These are phyloP conservation scores for Leishmania major DNA, from an alignment of 208 protist species.

Conservation along the genomic window DNA sequence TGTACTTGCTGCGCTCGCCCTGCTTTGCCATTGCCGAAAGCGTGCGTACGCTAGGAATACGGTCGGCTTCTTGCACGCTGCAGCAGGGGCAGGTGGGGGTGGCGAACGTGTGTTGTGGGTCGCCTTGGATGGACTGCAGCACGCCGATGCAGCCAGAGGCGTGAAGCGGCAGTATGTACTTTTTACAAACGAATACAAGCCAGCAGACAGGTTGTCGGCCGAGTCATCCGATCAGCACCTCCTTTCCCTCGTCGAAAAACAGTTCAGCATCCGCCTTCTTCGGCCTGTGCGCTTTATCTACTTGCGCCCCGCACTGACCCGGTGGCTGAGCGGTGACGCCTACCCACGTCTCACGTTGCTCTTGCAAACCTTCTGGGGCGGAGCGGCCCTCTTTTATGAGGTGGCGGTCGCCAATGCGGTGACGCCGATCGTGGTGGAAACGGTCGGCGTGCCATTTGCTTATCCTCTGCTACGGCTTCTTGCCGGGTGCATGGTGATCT, in stretches of 20 bases:
- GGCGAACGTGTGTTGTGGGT: slow-evolving; percentile 97
- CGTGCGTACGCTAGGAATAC: slow-evolving; percentile 34
- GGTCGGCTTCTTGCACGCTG: slow-evolving; percentile 93
- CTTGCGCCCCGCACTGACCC: slow-evolving; percentile 44
- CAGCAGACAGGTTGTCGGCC: not conserved
- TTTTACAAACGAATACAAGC: slow-evolving; percentile 46
- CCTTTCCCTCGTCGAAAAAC: slow-evolving; percentile 39
- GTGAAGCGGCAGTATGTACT: slow-evolving; percentile 66
- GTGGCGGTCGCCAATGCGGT: slow-evolving; percentile 70
- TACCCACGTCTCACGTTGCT: slow-evolving; percentile 94
- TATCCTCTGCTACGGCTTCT: slow-evolving; percentile 93
- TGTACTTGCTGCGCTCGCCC: slow-evolving; percentile 11
- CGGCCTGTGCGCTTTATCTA: slow-evolving; percentile 72
- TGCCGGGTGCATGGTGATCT: slow-evolving; percentile 75
- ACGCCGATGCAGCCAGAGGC: slow-evolving; percentile 32
- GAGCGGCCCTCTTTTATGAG: slow-evolving; percentile 88
- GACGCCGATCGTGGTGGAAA: slow-evolving; percentile 89
- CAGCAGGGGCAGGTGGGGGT: slow-evolving; percentile 93
- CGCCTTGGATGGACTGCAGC: slow-evolving; percentile 69
- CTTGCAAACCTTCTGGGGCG: slow-evolving; percentile 90
- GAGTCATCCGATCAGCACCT: slow-evolving; percentile 20
- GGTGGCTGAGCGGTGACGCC: slow-evolving; percentile 59
- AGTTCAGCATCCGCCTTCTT: slow-evolving; percentile 72
- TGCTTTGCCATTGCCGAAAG: slow-evolving; percentile 25
- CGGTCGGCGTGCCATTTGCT: slow-evolving; percentile 95